phyloP scores from a whole-genome alignment of 2,329 filamentous ascomycete species.

The Arthrobotrys iridis region DNA sequence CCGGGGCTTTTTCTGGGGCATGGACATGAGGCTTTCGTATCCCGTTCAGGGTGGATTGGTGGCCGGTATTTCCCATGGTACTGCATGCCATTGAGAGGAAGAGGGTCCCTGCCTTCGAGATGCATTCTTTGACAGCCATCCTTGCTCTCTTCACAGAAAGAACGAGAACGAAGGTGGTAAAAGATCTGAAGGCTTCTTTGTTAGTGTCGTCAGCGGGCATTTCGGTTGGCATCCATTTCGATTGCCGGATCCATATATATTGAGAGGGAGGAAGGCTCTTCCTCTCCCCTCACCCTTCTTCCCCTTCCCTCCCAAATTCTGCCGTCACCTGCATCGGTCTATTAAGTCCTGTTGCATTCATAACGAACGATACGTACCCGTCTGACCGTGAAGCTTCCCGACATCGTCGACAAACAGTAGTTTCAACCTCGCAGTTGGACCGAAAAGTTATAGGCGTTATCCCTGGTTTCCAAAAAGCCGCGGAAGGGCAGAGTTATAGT shows the following conservation, averaged over 20 bases:
- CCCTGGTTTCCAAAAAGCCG: constrained; percentile 30
- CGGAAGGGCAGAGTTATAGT: constrained; percentile 27
- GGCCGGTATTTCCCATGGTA: constrained; percentile 6
- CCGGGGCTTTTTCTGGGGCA: not conserved
- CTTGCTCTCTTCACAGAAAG: not conserved
- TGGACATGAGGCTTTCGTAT: not conserved
- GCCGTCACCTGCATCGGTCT: not conserved
- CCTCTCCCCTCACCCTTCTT: not conserved
- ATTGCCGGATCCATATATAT: no score
- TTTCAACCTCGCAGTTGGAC: not conserved
- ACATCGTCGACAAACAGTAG: not conserved
- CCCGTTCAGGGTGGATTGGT: not conserved
- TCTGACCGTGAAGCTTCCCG: not conserved
- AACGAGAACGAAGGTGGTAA: no score
- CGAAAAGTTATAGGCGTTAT: not conserved
- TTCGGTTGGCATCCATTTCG: no score
- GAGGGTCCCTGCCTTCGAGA: constrained; percentile 2
- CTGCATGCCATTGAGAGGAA: not conserved
- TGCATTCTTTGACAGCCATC: not conserved
- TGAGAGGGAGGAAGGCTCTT: no score
- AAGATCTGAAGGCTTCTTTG: no score
- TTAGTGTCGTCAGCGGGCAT: not conserved
- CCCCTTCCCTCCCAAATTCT: not conserved
- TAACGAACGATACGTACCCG: constrained; percentile 6
- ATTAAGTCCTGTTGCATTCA: not conserved